A percentile compares a stretch with the other conserved stretches of the same genome.
phyloP scores from a whole-genome alignment of 1,284 basidiomycete genomes.

The Flammula alnicola region DNA sequence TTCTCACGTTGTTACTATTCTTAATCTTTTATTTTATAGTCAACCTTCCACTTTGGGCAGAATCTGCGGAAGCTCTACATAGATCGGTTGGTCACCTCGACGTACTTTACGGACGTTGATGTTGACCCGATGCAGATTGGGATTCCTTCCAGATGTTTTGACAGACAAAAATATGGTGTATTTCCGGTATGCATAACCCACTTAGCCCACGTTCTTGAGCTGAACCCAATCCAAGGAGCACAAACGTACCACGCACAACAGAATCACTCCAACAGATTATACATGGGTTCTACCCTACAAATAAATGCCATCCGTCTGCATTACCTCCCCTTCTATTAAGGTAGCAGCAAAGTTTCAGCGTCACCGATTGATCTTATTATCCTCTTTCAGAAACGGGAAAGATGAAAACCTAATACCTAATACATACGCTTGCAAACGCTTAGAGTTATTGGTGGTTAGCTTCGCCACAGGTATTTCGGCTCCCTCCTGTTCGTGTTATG shows the following conservation, averaged over 20 bases:
- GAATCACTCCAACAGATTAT: slow-evolving; percentile 79
- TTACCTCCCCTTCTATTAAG: slow-evolving; percentile 61
- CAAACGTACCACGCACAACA: slow-evolving; percentile 78
- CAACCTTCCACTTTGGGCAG: slow-evolving; percentile 69
- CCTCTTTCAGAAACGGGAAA: slow-evolving; percentile 56
- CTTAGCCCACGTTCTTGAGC: background rate
- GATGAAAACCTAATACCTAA: slow-evolving; percentile 82
- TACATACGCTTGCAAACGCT: slow-evolving; percentile 65
- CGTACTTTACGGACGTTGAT: background rate
- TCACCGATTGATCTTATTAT: background rate
- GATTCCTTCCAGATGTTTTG: slow-evolving; percentile 63
- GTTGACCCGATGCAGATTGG: slow-evolving; percentile 49
- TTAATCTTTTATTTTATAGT: slow-evolving; percentile 43
- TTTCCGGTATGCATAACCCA: slow-evolving; percentile 51
- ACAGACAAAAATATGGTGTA: slow-evolving; percentile 57
- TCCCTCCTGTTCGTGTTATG: background rate
- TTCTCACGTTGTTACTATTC: background rate
- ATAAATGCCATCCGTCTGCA: slow-evolving; percentile 48
- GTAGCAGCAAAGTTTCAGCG: slow-evolving; percentile 40
- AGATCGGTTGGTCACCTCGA: slow-evolving; percentile 53
- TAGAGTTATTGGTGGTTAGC: slow-evolving; percentile 63
- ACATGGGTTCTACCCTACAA: slow-evolving; percentile 69
- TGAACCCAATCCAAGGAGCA: slow-evolving; percentile 41
- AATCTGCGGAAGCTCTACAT: slow-evolving; percentile 72
- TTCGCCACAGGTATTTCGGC: slow-evolving; percentile 62